Base-by-base conservation (phyloP, 2,329 filamentous ascomycete genomes). In the Cadophora luteo-olivacea region DNA sequence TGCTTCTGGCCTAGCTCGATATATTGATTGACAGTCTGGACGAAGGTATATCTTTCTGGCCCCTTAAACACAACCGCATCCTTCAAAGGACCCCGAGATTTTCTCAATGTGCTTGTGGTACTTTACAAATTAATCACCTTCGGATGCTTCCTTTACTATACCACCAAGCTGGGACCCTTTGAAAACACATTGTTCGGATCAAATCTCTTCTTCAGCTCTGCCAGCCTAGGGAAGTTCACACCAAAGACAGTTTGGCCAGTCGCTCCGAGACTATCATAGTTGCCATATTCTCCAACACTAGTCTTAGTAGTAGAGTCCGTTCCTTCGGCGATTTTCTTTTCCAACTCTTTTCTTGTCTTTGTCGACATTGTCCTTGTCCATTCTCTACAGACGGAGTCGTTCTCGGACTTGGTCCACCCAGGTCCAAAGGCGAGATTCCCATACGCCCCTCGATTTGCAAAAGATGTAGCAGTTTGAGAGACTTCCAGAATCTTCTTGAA, bases 131-230 rank as follows among this genome's bases (percentile, higher is more conserved):
- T 3, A 29, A 3, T 5, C 5, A 5, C 9, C 36, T 38, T 38
- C 36, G 8, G 36, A 38, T 38, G 8, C 16, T 12, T 16, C 5
- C 4, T n/a, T 6, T 55, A 25, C 29, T n/a, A 33, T 3, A 55
- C 12, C 29, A 72, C 32, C 49, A 69, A 67, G 24, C 71, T 68
- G 2, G 68, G 64, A 9, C 72, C 71, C 29, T 71, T 73, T 52
- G 81, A 77, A 71, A 85, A 85, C 24, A 84, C 72, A 71, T 82
- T 84, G 3, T 68, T 77, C 4, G 83, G 82, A 71, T 85, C 83
- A 69, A 84, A 85, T 64, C 77, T 77, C 22, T 78, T 79, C 75
- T 85, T 85, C 55, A 85, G 71, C 11, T 74, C 72, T 69, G 81
- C 79, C 57, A 85, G 71, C 8, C 79, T 74, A 1, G 72, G 71